phyloP scores from a whole-genome alignment of 179 eudicot genomes.

The Spergularia azorica region DNA sequence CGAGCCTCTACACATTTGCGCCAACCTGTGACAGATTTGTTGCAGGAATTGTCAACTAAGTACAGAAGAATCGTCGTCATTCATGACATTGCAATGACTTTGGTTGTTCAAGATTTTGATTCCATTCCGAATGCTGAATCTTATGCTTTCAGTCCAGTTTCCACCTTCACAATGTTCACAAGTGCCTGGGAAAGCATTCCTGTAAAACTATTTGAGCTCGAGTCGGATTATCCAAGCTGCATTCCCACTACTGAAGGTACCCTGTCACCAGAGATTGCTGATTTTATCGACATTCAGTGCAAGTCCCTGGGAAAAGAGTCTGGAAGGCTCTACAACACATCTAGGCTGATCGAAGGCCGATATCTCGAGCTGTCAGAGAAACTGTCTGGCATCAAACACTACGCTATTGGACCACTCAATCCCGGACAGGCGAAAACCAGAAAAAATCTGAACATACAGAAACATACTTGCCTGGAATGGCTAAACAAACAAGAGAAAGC shows the following conservation, averaged over 20 bases:
- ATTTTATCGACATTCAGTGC: conserved; percentile 24
- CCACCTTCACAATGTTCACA: conserved; percentile 38
- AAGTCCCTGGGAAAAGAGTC: conserved; percentile 20
- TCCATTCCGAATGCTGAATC: conserved; percentile 47
- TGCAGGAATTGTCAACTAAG: conserved; percentile 21
- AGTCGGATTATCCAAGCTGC: conserved; percentile 16
- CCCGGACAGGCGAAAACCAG: neutral
- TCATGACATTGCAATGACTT: conserved; percentile 53
- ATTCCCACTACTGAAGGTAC: conserved; percentile 42
- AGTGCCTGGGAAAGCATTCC: conserved; percentile 23
- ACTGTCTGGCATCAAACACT: conserved; percentile 30
- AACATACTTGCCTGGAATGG: conserved; percentile 55
- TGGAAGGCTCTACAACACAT: conserved; percentile 48
- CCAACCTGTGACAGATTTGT: conserved; percentile 35
- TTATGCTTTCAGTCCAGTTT: conserved; percentile 41
- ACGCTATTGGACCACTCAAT: conserved; percentile 44
- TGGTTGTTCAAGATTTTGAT: conserved; percentile 51
- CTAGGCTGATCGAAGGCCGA: conserved; percentile 39
- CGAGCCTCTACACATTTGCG: conserved; percentile 41
- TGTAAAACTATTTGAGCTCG: conserved; percentile 33
- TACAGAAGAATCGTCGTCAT: conserved; percentile 40
- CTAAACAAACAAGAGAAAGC: conserved; percentile 49
- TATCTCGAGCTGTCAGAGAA: conserved; percentile 37
- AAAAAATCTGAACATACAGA: neutral
- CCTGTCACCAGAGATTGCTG: conserved; percentile 28